Base-by-base conservation (phyloP, 192 early-diverging fungal species). In the Glomus cerebriforme region DNA sequence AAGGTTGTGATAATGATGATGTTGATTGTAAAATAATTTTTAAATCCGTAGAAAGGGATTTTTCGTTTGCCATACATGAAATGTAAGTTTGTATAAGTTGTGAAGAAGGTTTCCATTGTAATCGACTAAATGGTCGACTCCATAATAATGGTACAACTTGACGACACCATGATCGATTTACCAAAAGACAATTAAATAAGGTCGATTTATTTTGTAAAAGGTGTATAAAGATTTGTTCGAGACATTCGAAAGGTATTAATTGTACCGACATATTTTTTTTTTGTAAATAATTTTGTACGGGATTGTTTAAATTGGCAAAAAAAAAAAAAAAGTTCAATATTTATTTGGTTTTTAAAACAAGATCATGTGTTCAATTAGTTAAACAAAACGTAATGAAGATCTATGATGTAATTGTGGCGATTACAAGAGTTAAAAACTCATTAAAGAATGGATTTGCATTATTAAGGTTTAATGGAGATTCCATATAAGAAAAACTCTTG, bases 131-230 rank as follows among this genome's bases (percentile, higher is more conserved):
- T 27, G 65, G 65, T 7, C 34, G 17, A 34, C 29, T 35, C 65
- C 65, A 67, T 67, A 67, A 27, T 35, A 19, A 19, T 29, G 65
- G 65, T 22, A 67, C 34, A 7, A 67, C 65, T 27, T 34, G 24
- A 22, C 29, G 27, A 35, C 65, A 67, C 65, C 65, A 67, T 19
- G 15, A 34, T 35, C 65, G 65, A 67, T 67, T 67, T 34, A 67
- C 65, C 27, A 67, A 35, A 35, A 35, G 34, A 4, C 27, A 27
- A 67, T 67, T 35, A 67, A 34, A 67, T 35, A 67, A 35, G 2
- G 65, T 32, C 19, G 49, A 54, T 54, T 22, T 54, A 19, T 54
- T 19, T 22, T 54, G 0, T 22, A 17, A 54, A 19, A 54, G 49
- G 22, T 54, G 2, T 54, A 22, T 54, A 7, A 54, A 54, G 22